Conservation (phyloP, 495 filamentous ascomycete genomes). For the Polyplosphaeria fusca region DNA sequence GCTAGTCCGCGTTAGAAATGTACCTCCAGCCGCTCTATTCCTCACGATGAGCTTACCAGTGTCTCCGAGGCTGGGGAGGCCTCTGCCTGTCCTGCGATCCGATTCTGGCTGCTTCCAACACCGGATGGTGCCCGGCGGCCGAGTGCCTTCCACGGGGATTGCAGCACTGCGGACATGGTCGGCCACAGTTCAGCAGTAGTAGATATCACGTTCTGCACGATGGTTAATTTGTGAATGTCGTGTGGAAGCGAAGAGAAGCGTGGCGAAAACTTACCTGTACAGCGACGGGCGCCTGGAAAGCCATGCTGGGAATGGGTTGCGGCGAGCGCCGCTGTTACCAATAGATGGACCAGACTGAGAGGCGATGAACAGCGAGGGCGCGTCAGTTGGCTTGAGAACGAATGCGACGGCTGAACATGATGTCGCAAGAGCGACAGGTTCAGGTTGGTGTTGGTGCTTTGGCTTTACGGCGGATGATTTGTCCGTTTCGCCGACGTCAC, state of each 20-base stretch:
- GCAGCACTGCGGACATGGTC: constrained; percentile 50
- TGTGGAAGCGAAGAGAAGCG: not conserved
- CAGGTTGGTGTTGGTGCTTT: too few relatives aligned
- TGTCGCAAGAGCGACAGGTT: constrained; percentile 1
- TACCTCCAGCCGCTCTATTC: too few relatives aligned
- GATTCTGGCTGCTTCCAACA: not conserved
- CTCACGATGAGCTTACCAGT: constrained; percentile 12
- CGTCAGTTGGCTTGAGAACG: not conserved
- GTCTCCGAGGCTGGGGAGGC: not conserved
- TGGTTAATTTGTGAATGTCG: constrained; percentile 3
- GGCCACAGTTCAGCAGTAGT: constrained; percentile 56
- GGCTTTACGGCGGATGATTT: too few relatives aligned
- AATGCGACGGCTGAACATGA: not conserved
- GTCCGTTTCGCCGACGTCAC: too few relatives aligned
- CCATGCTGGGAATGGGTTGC: constrained; percentile 19
- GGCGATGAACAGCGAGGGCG: not conserved
- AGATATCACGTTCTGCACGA: constrained; percentile 42
- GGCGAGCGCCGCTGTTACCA: constrained; percentile 15
- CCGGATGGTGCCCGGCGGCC: constrained; percentile 9
- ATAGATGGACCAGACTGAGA: constrained; percentile 4
- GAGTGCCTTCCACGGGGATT: constrained; percentile 44
- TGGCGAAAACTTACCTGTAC: constrained; percentile 32
- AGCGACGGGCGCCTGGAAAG: constrained; percentile 30
- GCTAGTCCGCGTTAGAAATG: not conserved
- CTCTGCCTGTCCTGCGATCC: not conserved